phyloP scores from a whole-genome alignment of 139 green algal genomes.

The Coelastrella sp. region DNA sequence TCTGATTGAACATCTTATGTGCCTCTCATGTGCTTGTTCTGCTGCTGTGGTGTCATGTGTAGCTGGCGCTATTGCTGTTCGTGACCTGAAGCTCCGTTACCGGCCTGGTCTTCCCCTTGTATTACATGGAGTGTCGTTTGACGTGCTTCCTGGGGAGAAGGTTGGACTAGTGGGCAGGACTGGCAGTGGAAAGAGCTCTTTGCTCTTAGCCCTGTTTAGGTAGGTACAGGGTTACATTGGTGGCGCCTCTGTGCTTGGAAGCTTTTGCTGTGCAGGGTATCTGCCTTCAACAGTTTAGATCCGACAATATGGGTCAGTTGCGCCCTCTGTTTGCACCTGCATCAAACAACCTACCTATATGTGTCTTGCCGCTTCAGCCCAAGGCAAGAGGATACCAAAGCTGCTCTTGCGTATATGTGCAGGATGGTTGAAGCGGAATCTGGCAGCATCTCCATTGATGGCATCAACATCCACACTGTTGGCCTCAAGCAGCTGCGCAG shows the following conservation, averaged over 20 bases:
- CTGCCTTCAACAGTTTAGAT: too few relatives aligned
- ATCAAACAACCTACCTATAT: too few relatives aligned
- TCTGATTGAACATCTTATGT: background rate
- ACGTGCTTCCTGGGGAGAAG: conserved; percentile 73
- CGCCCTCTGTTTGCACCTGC: too few relatives aligned
- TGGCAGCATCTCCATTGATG: conserved; percentile 86
- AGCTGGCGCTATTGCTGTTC: conserved; percentile 65
- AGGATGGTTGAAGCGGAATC: conserved; percentile 83
- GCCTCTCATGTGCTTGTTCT: background rate
- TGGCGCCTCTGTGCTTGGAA: background rate
- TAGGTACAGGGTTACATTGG: background rate
- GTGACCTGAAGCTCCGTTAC: conserved; percentile 82
- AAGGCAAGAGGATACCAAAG: too few relatives aligned
- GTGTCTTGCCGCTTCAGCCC: too few relatives aligned
- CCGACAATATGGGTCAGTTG: too few relatives aligned
- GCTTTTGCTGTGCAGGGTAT: background rate
- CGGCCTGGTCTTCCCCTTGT: conserved; percentile 86
- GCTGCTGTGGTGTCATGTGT: background rate
- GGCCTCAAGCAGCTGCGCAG: conserved; percentile 82
- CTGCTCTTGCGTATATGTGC: background rate
- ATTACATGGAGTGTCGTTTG: conserved; percentile 73
- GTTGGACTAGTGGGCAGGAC: conserved; percentile 90
- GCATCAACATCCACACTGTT: conserved; percentile 79
- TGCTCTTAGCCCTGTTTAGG: conserved; percentile 88
- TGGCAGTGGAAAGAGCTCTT: conserved; percentile 86